phyloP scores from a whole-genome alignment of 2,329 filamentous ascomycete genomes.

The Pseudocercospora crystallina region DNA sequence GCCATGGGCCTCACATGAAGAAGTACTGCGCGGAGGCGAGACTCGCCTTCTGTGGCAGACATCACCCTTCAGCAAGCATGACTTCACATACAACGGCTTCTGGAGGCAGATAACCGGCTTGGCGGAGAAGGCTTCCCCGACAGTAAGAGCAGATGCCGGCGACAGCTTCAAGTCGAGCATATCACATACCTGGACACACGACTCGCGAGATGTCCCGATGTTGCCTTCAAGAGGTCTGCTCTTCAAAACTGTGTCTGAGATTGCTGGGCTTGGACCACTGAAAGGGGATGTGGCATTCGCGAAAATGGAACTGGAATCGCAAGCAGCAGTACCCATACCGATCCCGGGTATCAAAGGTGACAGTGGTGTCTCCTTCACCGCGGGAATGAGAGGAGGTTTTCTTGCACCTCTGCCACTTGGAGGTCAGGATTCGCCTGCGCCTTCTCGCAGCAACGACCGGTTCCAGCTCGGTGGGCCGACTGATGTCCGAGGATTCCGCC shows the following conservation, averaged over 20 bases:
- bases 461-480: slow-evolving; percentile 94
- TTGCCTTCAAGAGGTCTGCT: slow-evolving; percentile 78
- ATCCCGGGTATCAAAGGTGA: slow-evolving; percentile 67
- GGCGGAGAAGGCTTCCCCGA: slow-evolving; percentile 71
- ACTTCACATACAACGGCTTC: slow-evolving; percentile 74
- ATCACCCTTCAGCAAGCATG: slow-evolving; percentile 61
- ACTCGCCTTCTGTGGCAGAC: slow-evolving; percentile 75
- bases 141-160: slow-evolving; percentile 79
- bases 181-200: slow-evolving; percentile 75
- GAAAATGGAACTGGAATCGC: slow-evolving; percentile 84
- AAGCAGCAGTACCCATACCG: slow-evolving; percentile 71
- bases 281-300: slow-evolving; percentile 90
- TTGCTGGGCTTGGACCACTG: slow-evolving; percentile 55
- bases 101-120: slow-evolving; percentile 90
- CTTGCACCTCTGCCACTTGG: slow-evolving; percentile 77
- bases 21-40: slow-evolving; percentile 75
- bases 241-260: slow-evolving; percentile 20
- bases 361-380: slow-evolving; percentile 79
- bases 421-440: slow-evolving; percentile 54
- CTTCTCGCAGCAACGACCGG: slow-evolving; percentile 86
- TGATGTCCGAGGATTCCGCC: slow-evolving; percentile 89
- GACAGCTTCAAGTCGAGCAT: slow-evolving; percentile 88
- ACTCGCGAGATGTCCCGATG: slow-evolving; percentile 80
- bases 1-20: slow-evolving; percentile 90
- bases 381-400: slow-evolving; percentile 75